Percentiles rank a stretch among this genome's conserved stretches.
These are phyloP conservation scores for Ustilago sp. DNA, from an alignment of 1,284 basidiomycete genomes.

Conservation along the genomic window DNA sequence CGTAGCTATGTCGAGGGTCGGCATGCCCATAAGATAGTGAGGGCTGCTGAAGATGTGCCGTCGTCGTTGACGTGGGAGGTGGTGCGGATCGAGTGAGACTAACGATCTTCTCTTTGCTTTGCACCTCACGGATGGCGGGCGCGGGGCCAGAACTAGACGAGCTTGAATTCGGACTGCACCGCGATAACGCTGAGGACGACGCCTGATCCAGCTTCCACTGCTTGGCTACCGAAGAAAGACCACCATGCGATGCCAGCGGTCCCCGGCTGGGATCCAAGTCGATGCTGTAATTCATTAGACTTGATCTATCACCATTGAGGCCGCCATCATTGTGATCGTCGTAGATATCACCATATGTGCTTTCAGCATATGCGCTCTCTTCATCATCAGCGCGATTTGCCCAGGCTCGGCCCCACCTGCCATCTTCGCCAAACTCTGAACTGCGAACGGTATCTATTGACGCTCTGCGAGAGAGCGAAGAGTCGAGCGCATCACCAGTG, in stretches of 20 bases:
- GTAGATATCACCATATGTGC: slow-evolving; percentile 31
- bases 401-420: slow-evolving; percentile 62
- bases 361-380: slow-evolving; percentile 52
- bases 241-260: slow-evolving; percentile 8
- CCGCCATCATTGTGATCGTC: slow-evolving; percentile 15
- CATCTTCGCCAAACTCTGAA: slow-evolving; percentile 61
- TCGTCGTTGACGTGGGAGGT: slow-evolving; percentile 5
- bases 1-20: slow-evolving; percentile 38
- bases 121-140: slow-evolving; percentile 37
- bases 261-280: slow-evolving; percentile 23
- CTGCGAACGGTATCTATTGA: slow-evolving; percentile 62
- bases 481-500: slow-evolving; percentile 25
- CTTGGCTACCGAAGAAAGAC: slow-evolving; percentile 33
- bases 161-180: not conserved
- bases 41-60: slow-evolving; percentile 16
- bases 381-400: slow-evolving; percentile 56
- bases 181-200: not conserved
- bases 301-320: not conserved
- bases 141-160: slow-evolving; percentile 3
- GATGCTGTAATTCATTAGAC: slow-evolving; percentile 10
- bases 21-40: not conserved
- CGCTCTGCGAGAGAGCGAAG: slow-evolving; percentile 33
- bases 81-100: slow-evolving; percentile 48
- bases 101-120: slow-evolving; percentile 53
- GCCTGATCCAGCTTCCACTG: slow-evolving; percentile 40